Evolutionary conservation across 2,329 filamentous ascomycete species (phyloP).

Genomic region (Ophiognomonia clavigignenti-juglandacearum): DNA sequence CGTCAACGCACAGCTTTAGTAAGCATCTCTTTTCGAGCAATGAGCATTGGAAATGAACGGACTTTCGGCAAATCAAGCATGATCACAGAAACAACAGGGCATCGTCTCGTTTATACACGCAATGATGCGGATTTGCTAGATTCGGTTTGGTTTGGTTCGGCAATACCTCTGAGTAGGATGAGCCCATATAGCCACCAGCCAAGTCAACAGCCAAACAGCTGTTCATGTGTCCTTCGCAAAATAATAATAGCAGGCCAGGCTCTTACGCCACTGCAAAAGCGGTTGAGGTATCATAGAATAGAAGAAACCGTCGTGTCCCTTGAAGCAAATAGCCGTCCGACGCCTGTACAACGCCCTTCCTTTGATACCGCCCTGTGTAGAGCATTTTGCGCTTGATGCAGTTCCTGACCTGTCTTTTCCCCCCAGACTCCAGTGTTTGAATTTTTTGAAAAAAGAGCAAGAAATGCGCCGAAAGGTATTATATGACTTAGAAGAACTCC

Average conservation of each 20-base stretch:
- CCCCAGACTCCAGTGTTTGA: no score
- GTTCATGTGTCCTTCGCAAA: background rate
- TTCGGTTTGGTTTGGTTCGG: no score
- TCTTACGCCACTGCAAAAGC: slow-evolving; percentile 3
- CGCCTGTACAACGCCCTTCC: no score
- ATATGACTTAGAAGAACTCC: slow-evolving; percentile 14
- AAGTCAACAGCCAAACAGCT: background rate
- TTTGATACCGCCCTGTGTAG: no score
- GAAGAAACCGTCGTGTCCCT: background rate
- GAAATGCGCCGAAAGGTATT: no score
- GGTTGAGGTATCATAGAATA: slow-evolving; percentile 16
- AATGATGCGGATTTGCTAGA: no score
- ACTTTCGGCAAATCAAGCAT: no score
- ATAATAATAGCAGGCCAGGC: slow-evolving; percentile 9
- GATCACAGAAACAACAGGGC: no score
- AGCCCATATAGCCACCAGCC: background rate
- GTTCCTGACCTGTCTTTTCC: background rate
- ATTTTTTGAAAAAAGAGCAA: no score
- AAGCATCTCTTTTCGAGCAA: background rate
- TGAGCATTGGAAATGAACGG: slow-evolving; percentile 1
- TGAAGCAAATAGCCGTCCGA: background rate
- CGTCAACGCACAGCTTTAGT: slow-evolving; percentile 12
- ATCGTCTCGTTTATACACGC: no score
- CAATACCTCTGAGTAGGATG: no score
- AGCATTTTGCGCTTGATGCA: no score